phyloP scores from a whole-genome alignment of 495 filamentous ascomycete species.

The Aspergillus leporis region DNA sequence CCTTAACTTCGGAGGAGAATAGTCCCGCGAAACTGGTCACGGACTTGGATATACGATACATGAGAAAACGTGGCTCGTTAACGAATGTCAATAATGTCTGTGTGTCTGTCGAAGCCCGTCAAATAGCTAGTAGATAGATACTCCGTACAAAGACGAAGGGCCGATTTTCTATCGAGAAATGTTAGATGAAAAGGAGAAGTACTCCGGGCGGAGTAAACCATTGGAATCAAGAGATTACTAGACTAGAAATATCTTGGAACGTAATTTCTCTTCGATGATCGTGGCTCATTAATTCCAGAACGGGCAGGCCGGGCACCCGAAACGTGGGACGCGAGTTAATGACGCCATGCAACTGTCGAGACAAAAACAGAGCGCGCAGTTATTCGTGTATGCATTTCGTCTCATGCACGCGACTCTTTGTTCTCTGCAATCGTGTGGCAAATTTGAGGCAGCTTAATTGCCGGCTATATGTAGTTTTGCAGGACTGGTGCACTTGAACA shows the following conservation, averaged over 20 bases:
- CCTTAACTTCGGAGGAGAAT: slow-evolving; percentile 9
- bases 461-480: slow-evolving; percentile 1
- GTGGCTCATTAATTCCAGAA: slow-evolving; percentile 19
- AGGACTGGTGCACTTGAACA: not conserved
- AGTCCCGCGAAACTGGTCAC: slow-evolving; percentile 14
- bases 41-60: not conserved
- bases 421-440: slow-evolving; percentile 7
- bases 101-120: not conserved
- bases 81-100: not conserved
- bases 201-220: not conserved
- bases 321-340: slow-evolving; percentile 31
- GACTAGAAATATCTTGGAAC: slow-evolving; percentile 6
- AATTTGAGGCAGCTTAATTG: not conserved
- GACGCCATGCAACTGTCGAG: slow-evolving; percentile 20
- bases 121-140: not conserved
- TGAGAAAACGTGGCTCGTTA: slow-evolving; percentile 15
- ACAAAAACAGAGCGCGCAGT: slow-evolving; percentile 13
- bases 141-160: no score
- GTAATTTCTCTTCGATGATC: slow-evolving; percentile 18
- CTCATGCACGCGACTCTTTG: slow-evolving; percentile 3
- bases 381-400: slow-evolving; percentile 6
- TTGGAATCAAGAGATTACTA: not conserved
- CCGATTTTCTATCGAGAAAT: not conserved
- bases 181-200: not conserved
- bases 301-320: slow-evolving; percentile 20